Conservation (phyloP, 1,139 yeast genomes). For the Candida neerlandica region DNA sequence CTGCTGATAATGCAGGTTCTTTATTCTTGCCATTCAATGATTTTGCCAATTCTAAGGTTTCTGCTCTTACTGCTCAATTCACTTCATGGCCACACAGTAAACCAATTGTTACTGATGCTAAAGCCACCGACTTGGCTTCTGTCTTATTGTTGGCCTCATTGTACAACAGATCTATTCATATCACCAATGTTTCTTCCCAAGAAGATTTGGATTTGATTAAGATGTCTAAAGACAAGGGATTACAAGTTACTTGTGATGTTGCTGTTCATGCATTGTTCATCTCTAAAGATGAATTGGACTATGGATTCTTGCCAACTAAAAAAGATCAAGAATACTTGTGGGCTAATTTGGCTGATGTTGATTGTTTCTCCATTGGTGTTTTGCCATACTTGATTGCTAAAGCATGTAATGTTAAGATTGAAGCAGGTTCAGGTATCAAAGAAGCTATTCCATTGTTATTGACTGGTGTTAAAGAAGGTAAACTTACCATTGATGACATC, state of each 20-base stretch:
- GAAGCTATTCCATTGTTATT: conserved; percentile 84
- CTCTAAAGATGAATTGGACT: conserved; percentile 68
- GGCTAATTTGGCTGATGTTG: conserved; percentile 72
- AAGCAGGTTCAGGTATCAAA: conserved; percentile 74
- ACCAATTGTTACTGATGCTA: conserved; percentile 91
- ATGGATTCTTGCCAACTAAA: conserved; percentile 73
- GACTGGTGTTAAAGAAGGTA: conserved; percentile 76
- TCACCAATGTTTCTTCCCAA: conserved; percentile 79
- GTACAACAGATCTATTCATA: conserved; percentile 83
- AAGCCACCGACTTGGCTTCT: conserved; percentile 88
- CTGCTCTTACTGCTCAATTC: conserved; percentile 77
- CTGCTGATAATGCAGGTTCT: conserved; percentile 72
- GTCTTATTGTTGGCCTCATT: conserved; percentile 87
- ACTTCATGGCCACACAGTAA: conserved; percentile 82
- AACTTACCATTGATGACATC: conserved; percentile 73
- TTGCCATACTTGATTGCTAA: conserved; percentile 74
- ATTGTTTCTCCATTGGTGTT: conserved; percentile 85
- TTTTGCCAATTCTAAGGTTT: conserved; percentile 67
- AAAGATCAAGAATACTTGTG: conserved; percentile 84
- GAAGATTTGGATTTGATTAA: conserved; percentile 83
- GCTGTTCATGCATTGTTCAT: conserved; percentile 79
- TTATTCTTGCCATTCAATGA: conserved; percentile 81
- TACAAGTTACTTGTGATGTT: conserved; percentile 89
- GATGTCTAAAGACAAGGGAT: conserved; percentile 82
- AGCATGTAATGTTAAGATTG: conserved; percentile 58